phyloP scores from a whole-genome alignment of 805 yeast genomes.

The Myxozyma lipomycoides region DNA sequence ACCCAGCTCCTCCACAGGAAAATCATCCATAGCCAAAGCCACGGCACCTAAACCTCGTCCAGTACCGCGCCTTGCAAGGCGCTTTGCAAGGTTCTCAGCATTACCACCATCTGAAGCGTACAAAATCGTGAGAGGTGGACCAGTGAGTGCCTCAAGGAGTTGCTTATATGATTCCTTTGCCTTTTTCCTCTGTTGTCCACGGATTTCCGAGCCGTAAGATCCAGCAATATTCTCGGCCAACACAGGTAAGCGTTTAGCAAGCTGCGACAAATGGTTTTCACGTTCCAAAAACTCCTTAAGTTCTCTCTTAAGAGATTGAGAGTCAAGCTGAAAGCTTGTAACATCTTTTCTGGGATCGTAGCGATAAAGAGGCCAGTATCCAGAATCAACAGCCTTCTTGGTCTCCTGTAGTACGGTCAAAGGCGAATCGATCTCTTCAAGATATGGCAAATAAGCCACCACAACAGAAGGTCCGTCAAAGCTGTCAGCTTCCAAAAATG shows the following conservation, averaged over 20 bases:
- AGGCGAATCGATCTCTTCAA: constrained; percentile 54
- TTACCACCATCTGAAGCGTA: constrained; percentile 92
- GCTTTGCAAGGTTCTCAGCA: constrained; percentile 76
- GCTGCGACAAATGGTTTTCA: constrained; percentile 78
- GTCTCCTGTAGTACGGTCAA: constrained; percentile 78
- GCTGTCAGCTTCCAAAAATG: constrained; percentile 82
- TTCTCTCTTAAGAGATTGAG: constrained; percentile 72
- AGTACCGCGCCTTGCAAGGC: constrained; percentile 71
- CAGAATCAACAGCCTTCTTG: constrained; percentile 82
- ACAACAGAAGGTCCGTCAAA: constrained; percentile 89
- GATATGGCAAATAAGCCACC: constrained; percentile 81
- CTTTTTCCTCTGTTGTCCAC: constrained; percentile 54
- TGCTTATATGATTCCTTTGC: constrained; percentile 75
- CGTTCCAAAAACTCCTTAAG: constrained; percentile 78
- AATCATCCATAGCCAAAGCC: constrained; percentile 66
- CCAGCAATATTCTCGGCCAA: constrained; percentile 68
- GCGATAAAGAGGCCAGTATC: constrained; percentile 95
- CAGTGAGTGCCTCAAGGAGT: constrained; percentile 79
- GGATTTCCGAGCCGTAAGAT: constrained; percentile 58
- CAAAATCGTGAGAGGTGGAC: constrained; percentile 84
- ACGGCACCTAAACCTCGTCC: constrained; percentile 71
- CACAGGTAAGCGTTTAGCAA: constrained; percentile 66
- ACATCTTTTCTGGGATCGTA: constrained; percentile 59
- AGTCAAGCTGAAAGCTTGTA: constrained; percentile 74
- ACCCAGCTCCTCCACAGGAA: constrained; percentile 67